Conservation (phyloP, 805 yeast species). For the Priceomyces medius region DNA sequence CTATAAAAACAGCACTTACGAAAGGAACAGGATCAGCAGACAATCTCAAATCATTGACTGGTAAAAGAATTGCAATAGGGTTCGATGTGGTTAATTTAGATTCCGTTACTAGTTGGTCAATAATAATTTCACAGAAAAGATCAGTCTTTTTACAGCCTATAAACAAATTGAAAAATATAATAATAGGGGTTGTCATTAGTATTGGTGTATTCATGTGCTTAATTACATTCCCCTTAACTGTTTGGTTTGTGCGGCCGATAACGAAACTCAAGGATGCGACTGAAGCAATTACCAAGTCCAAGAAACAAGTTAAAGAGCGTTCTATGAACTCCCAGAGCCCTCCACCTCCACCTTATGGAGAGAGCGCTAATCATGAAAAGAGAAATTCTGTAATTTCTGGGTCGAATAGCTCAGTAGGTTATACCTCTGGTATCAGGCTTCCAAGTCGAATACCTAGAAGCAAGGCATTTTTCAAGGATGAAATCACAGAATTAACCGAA, state of each 20-base stretch:
- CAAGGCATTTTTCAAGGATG: constrained; percentile 66
- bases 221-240: constrained; percentile 79
- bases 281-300: constrained; percentile 58
- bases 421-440: constrained; percentile 38
- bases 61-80: constrained; percentile 34
- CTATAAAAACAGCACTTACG: constrained; percentile 29
- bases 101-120: constrained; percentile 58
- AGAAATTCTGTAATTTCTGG: constrained; percentile 29
- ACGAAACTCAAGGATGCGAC: constrained; percentile 78
- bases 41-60: constrained; percentile 20
- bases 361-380: constrained; percentile 27
- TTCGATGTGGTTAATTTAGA: constrained; percentile 29
- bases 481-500: constrained; percentile 80
- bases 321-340: constrained; percentile 7
- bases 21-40: constrained; percentile 28
- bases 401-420: constrained; percentile 37
- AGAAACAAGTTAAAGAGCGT: constrained; percentile 22
- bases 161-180: constrained; percentile 59
- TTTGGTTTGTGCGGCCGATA: constrained; percentile 82
- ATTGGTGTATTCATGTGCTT: constrained; percentile 72
- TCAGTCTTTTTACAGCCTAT: constrained; percentile 62
- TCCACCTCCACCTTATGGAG: constrained; percentile 14
- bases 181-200: constrained; percentile 75
- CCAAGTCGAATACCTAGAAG: constrained; percentile 37
- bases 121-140: constrained; percentile 65